These are phyloP conservation scores for Alternaria consortialis DNA, from an alignment of 2,329 filamentous ascomycete species.

Conservation along the genomic window DNA sequence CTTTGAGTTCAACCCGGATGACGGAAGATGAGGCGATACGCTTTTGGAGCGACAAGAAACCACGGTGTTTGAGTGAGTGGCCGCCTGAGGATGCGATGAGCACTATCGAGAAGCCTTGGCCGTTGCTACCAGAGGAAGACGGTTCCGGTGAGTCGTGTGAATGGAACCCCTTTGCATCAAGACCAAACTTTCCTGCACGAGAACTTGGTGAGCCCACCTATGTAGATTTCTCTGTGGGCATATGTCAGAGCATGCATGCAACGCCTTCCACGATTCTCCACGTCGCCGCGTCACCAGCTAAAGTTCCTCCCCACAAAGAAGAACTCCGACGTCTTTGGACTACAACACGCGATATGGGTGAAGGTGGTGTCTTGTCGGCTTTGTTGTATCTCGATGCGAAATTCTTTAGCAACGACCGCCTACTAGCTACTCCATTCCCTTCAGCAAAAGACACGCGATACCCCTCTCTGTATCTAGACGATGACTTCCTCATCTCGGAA, in stretches of 20 bases:
- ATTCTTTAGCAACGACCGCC: constrained; percentile 21
- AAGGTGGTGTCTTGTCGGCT: constrained; percentile 46
- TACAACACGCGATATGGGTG: constrained; percentile 27
- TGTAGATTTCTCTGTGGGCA: constrained; percentile 31
- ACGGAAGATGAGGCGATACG: constrained; percentile 37
- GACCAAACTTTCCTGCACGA: constrained; percentile 17
- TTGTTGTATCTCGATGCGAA: constrained; percentile 45
- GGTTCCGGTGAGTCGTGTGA: constrained; percentile 25
- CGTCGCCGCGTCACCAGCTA: neutral
- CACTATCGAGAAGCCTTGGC: constrained; percentile 15
- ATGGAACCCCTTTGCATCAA: constrained; percentile 38
- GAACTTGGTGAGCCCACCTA: constrained; percentile 31
- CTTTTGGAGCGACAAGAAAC: constrained; percentile 35
- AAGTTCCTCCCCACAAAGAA: constrained; percentile 14
- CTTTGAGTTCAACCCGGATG: constrained; percentile 40
- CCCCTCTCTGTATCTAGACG: constrained; percentile 47
- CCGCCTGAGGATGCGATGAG: neutral
- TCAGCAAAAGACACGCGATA: constrained; percentile 36
- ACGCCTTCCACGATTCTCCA: neutral
- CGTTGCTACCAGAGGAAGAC: constrained; percentile 27
- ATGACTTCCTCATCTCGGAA: constrained; percentile 36
- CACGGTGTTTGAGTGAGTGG: neutral
- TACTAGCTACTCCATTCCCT: constrained; percentile 41
- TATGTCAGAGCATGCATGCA: neutral
- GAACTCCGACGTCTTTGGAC: constrained; percentile 21